phyloP scores from a whole-genome alignment of 495 filamentous ascomycete species.

The Jackrogersella multiformis region DNA sequence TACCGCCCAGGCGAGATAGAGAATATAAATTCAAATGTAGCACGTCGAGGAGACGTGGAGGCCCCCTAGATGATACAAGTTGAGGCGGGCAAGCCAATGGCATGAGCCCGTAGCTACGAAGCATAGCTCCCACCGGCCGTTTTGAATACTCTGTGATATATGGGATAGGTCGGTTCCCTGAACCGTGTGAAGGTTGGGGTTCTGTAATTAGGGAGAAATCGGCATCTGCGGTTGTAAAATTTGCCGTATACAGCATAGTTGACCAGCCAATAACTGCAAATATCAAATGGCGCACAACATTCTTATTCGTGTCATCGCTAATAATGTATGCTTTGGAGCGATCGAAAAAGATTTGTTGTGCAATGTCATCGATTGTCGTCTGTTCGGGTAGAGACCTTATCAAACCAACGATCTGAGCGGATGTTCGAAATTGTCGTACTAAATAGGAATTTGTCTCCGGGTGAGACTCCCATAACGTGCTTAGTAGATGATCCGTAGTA shows the following conservation, averaged over 20 bases:
- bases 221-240: background rate
- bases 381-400: conserved; percentile 4
- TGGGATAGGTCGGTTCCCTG: background rate
- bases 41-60: background rate
- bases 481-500: background rate
- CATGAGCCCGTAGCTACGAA: background rate
- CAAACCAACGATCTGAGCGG: background rate
- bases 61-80: background rate
- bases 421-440: background rate
- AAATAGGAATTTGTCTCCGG: background rate
- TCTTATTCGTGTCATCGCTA: background rate
- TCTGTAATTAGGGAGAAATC: background rate
- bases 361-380: conserved; percentile 12
- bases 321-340: background rate
- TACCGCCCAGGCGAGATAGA: background rate
- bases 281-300: background rate
- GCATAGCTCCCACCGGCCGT: conserved; percentile 5
- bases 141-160: background rate
- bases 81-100: background rate
- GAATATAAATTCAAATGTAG: conserved; percentile 6
- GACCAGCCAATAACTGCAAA: conserved; percentile 16
- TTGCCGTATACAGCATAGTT: conserved; percentile 5
- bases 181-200: background rate
- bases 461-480: background rate
- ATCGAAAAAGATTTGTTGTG: background rate